Base-by-base conservation (phyloP, 2,329 filamentous ascomycete species). In the Ceratocystis ficicola region DNA sequence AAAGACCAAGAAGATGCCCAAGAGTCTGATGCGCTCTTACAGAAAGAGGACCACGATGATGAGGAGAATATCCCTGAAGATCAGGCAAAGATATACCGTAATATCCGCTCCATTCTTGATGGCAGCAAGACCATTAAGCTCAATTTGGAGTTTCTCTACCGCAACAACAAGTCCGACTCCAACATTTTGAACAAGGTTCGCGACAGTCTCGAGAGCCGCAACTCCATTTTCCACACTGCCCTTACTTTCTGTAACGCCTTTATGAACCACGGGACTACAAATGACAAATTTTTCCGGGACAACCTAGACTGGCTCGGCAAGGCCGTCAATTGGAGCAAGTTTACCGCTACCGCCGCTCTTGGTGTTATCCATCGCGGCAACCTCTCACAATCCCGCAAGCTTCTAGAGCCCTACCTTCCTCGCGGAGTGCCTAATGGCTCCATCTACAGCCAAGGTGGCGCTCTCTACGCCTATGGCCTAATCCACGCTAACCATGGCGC, bases 271-370 rank as follows among this genome's bases (percentile, higher is more conserved):
- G 95, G 94, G 67, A 99, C 94, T 0, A 96, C 93, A 0, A 94
- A 96, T 72, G 94, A 99, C 77, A 95, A 93, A 73, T 99, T 99
- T 78, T 97, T 99, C 84, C 85, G 95, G 6, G 91, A 97, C 73
- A 99, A 99, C 74, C 78, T 99, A 28, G 94, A 99, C 70, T 99
- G 94, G 94, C 79, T 99, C 2, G 92, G 93, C 68, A 99, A 97
- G 79, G 94, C 94, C 30, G 91, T 97, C 61, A 99, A 99, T 78
- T 99, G 94, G 94, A 96, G 92, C 68, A 99, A 99, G 75, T 99
- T 99, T 75, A 96, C 94, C 0, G 94, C 94, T 15, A 99, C 94
- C 3, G 94, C 94, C 66, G 94, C 94, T 6, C 80, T 99, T 5
- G 94, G 94, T 75, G 94, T 97, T 63, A 96, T 99, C 69, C 94